Evolutionary conservation across 257 asterid genomes (phyloP), one percentile per base, ranked within the genome.

Genomic region (Sherardia arvensis): DNA sequence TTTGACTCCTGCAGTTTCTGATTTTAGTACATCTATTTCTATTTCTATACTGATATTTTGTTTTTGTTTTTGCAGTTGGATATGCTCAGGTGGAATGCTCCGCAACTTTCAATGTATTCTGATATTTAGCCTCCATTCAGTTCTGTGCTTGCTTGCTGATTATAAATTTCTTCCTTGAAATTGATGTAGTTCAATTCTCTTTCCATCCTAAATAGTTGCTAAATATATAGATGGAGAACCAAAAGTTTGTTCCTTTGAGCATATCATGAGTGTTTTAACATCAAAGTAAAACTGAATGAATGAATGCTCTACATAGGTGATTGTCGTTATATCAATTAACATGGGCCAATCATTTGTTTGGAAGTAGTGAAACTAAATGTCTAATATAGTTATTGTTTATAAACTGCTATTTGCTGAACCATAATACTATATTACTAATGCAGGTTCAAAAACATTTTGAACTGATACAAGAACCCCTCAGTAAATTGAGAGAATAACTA

Each of bases 1-100:
- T 90, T 89, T 82, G 64, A 62, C 26, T 49, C 20, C 14, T 21
- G 12, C 26, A 18, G 20, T 49, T 20, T 49, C 26, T 49, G n/a
- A 36, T 59, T 21, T 40, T 29, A 57, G 20, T 67, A 29, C 38
- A 51, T 2, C 61, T n/a, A 6, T 62, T 70, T 28, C 53, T 26
- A 64, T 62, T 38, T 54, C 32, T 65, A 45, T 74, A 71, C 78
- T 79, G 53, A 76, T 28, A 27, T 67, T 54, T 25, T 22, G 67
- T 61, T 53, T 70, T 58, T 65, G 60, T 62, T 54, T 28, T 64
- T 72, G 53, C 91, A 87, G 99, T 75, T 66, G 99, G 97, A 87
- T 87, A 78, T 76, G 85, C 94, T 9, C 99, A 87, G 99, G 97
- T 92, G 88, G 76, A 34, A 71, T 33, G 34, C 23, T 64, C 64